A percentile compares a stretch with the other conserved stretches of the same genome.
These are phyloP conservation scores for Veloboletus limbatus DNA, from an alignment of 1,284 basidiomycete species.

Conservation along the genomic window DNA sequence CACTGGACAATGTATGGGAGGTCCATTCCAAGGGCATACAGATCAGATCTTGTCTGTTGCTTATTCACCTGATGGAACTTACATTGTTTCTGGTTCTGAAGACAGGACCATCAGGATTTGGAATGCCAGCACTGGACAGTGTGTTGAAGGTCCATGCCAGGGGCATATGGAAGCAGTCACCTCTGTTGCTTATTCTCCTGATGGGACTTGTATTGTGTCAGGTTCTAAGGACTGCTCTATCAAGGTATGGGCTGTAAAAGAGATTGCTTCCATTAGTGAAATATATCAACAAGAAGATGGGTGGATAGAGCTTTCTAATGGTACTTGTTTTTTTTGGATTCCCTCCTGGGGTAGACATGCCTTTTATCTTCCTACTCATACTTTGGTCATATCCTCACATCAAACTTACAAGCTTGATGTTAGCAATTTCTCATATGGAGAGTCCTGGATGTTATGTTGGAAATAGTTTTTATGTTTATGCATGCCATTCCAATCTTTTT, in stretches of 20 bases:
- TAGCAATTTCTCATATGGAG: constrained; percentile 9
- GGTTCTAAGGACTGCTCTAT: constrained; percentile 16
- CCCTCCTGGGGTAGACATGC: constrained; percentile 20
- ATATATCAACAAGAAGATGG: constrained; percentile 14
- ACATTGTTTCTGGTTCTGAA: constrained; percentile 18
- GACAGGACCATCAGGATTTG: constrained; percentile 20
- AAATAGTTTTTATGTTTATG: constrained; percentile 10
- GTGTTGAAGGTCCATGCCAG: constrained; percentile 15
- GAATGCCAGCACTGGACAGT: constrained; percentile 14
- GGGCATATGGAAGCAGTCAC: constrained; percentile 10
- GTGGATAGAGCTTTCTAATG: constrained; percentile 15
- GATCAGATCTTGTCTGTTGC: constrained; percentile 10
- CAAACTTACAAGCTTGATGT: constrained; percentile 15
- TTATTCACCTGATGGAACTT: constrained; percentile 20
- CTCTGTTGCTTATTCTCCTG: constrained; percentile 16
- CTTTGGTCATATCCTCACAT: constrained; percentile 12
- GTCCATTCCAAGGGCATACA: constrained; percentile 17
- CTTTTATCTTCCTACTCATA: constrained; percentile 17
- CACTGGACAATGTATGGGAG: constrained; percentile 12
- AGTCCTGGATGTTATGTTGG: constrained; percentile 25
- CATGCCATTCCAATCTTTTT: too few relatives aligned
- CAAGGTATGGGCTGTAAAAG: constrained; percentile 11
- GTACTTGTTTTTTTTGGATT: constrained; percentile 16
- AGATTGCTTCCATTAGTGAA: not conserved
- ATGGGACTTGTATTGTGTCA: constrained; percentile 17